These are phyloP conservation scores for Colletotrichum incanum DNA, from an alignment of 2,329 filamentous ascomycete genomes.

Conservation along the genomic window DNA sequence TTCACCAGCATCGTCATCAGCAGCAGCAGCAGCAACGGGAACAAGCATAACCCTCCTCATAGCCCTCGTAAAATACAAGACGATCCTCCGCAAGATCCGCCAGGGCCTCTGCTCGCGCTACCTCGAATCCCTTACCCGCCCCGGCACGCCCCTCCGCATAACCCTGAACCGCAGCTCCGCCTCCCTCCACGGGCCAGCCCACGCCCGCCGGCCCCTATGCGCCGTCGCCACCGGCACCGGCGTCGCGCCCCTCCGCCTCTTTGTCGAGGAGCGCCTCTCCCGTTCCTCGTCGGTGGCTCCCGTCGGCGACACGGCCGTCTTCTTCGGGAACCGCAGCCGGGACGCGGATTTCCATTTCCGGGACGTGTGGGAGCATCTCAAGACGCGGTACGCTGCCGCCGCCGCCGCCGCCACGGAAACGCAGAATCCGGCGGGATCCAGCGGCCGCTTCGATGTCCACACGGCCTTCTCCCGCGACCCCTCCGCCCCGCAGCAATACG, in stretches of 20 bases:
- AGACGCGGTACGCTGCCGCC: slow-evolving; percentile 19
- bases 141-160: slow-evolving; percentile 73
- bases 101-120: slow-evolving; percentile 94
- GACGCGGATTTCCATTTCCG: slow-evolving; percentile 86
- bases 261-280: slow-evolving; percentile 81
- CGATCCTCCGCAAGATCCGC: slow-evolving; percentile 86
- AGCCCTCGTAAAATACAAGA: slow-evolving; percentile 92
- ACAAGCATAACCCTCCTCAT: slow-evolving; percentile 80
- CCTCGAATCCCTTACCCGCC: slow-evolving; percentile 72
- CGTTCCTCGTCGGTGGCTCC: slow-evolving; percentile 42
- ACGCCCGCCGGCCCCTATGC: slow-evolving; percentile 72
- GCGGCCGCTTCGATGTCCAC: slow-evolving; percentile 48
- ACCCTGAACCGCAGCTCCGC: slow-evolving; percentile 66
- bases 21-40: slow-evolving; percentile 41
- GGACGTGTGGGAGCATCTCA: slow-evolving; percentile 76
- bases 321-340: slow-evolving; percentile 88
- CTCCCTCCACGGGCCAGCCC: slow-evolving; percentile 58
- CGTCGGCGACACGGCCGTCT: slow-evolving; percentile 67
- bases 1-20: slow-evolving; percentile 35
- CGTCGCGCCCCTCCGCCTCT: slow-evolving; percentile 84
- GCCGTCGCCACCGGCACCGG: slow-evolving; percentile 90
- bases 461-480: slow-evolving; percentile 66
- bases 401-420: slow-evolving; percentile 7
- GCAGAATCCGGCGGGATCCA: slow-evolving; percentile 42
- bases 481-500: slow-evolving; percentile 65